Base-by-base conservation (phyloP, 495 filamentous ascomycete genomes). In the Penicillium canariense region DNA sequence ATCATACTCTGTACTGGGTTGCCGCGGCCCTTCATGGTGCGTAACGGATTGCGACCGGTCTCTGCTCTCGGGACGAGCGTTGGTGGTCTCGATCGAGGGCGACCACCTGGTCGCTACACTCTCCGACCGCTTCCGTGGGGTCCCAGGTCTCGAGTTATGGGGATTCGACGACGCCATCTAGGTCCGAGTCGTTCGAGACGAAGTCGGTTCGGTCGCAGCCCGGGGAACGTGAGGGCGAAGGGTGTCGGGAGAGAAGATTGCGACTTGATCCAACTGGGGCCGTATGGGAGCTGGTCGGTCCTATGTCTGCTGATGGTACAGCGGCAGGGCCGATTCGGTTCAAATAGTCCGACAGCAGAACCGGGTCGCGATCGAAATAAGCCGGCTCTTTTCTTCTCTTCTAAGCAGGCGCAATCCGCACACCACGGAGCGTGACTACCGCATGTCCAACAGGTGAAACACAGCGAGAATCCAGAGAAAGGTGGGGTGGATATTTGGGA, bases 1-100 rank as follows among this genome's bases (percentile, higher is more conserved):
- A 36, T 72, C 73, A 22, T 59, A 63, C 3, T 52, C 52, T 5
- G 54, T 26, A 31, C 48, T 43, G 3, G 51, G 30, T 26, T 45
- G 39, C 36, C 36, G 52, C 6, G 40, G 46, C n/a, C 25, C 26
- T 9, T 62, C 44, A 5, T 54, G 10, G n/a, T 49, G 48, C 25
- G 58, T 39, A 5, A 50, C 48, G 0, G 64, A 65, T 11, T 65
- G 64, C 5, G 64, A 48, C 11, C 61, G 64, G 22, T 67, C 58
- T 48, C 58, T 56, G 18, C 18, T 50, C 12, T 59, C 57, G 14
- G 43, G 48, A 2, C 35, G 38, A 5, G 23, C 25, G 20, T 45
- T 20, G 20, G 22, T 25, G 14, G 39, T 12, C 40, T 52, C 26
- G 26, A 51, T 53, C 11, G 42, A 56, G 17, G 14, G 18, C 5